Conservation (phyloP, 1,139 yeast genomes). For the Kodamaea ohmeri region DNA sequence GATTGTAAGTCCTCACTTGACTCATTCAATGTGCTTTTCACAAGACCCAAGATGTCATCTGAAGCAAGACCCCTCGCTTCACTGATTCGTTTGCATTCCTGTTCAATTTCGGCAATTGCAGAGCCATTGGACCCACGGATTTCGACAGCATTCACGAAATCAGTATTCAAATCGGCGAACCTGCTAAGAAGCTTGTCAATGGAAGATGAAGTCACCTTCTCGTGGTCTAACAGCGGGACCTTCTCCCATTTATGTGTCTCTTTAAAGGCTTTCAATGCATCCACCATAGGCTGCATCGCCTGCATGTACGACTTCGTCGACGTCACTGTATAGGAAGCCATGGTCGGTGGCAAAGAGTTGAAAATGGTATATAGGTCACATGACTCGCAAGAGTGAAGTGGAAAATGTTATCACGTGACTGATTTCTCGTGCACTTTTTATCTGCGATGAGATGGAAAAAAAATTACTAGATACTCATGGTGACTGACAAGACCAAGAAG, state of each 20-base stretch:
- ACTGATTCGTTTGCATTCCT: conserved; percentile 31
- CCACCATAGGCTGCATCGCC: conserved; percentile 69
- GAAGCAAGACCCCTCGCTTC: conserved; percentile 25
- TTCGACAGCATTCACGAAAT: conserved; percentile 31
- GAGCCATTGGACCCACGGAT: conserved; percentile 14
- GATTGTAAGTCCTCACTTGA: conserved; percentile 65
- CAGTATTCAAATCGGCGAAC: conserved; percentile 34
- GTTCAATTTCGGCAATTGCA: conserved; percentile 19
- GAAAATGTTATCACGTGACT: no score
- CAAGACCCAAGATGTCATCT: conserved; percentile 23
- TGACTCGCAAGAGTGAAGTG: not conserved
- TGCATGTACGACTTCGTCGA: conserved; percentile 75
- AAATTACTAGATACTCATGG: conserved; percentile 13
- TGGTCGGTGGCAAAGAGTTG: conserved; percentile 15
- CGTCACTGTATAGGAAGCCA: conserved; percentile 46
- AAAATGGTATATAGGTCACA: not conserved
- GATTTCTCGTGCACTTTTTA: conserved; percentile 1
- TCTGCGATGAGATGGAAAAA: conserved; percentile 26
- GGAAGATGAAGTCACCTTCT: conserved; percentile 27
- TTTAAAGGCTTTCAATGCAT: conserved; percentile 35
- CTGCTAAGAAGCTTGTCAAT: conserved; percentile 26
- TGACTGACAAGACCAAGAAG: conserved; percentile 11
- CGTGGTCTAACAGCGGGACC: conserved; percentile 35
- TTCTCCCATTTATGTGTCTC: conserved; percentile 21
- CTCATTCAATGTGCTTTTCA: conserved; percentile 26